Base-by-base conservation (phyloP, 176 grass and related monocot species). In the Olyra latifolia region DNA sequence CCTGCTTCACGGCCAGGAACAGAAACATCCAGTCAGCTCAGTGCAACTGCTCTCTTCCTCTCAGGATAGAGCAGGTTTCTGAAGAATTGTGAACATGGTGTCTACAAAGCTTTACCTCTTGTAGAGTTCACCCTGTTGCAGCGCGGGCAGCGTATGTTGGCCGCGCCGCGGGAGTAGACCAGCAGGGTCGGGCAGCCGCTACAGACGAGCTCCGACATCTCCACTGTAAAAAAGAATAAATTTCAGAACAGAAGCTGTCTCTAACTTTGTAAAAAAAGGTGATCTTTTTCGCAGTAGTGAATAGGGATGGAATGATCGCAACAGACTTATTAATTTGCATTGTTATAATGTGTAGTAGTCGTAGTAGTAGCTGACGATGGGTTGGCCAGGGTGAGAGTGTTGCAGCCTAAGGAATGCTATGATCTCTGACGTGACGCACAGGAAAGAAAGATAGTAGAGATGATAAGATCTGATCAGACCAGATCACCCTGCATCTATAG, bases 201-300 rank as follows among this genome's bases (percentile, higher is more conserved):
- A 39, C 91, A 93, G 27, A 93, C 66, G 57, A 93, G 77, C 27
- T 93, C 87, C 32, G 84, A 77, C 88, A 85, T 91, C 15, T 77
- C 56, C 1, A 27, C 19, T 70, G 76, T 72, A 19, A 57, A 35
- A 27, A 69, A 15, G 4, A 47, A 35, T 35, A 4, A 35, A 35
- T 3, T 35, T 14, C 16, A 52, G 62, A 27, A 20, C 1, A 20
- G 41, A 27, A 59, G 5, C n/a, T 56, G 9, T 56, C 10, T 10
- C 8, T 0, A 11, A 54, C 15, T 63, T 61, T 12, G 55, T 10
- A 35, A 35, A 35, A 35, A 35, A 35, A 35, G 5, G 5, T 1
- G 32, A 35, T 35, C n/a, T 35, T 35, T 35, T 35, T 35, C 5
- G 5, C 32, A 35, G 32, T 35, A 35, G 32, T n/a, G n/a, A n/a